These are phyloP conservation scores for Cryphonectria nitschkei DNA, from an alignment of 2,329 filamentous ascomycete genomes.

Conservation along the genomic window DNA sequence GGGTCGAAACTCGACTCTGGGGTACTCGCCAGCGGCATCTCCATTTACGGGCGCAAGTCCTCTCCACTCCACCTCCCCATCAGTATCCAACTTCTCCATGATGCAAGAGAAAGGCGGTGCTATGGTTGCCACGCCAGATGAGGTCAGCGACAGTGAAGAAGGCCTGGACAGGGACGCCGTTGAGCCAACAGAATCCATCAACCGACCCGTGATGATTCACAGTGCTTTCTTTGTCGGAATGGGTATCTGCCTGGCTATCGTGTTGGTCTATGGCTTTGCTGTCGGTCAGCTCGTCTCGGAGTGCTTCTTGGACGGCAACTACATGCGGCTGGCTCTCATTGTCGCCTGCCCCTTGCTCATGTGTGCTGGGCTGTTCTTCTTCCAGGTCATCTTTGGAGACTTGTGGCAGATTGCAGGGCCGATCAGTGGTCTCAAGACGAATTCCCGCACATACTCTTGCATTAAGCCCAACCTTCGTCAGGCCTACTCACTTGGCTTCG, in stretches of 20 bases:
- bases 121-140: conserved; percentile 22
- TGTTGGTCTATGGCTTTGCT: conserved; percentile 44
- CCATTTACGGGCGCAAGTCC: conserved; percentile 28
- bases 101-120: conserved; percentile 30
- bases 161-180: conserved; percentile 34
- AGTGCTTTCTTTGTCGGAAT: conserved; percentile 45
- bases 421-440: conserved; percentile 46
- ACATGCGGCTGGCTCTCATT: conserved; percentile 43
- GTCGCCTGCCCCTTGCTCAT: conserved; percentile 43
- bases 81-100: conserved; percentile 28
- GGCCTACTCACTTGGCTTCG: conserved; percentile 39
- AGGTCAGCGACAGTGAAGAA: conserved; percentile 32
- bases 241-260: conserved; percentile 42
- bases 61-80: conserved; percentile 29
- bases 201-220: conserved; percentile 43
- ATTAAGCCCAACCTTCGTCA: conserved; percentile 39
- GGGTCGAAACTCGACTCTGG: conserved; percentile 28
- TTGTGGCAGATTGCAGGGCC: conserved; percentile 54
- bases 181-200: conserved; percentile 44
- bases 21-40: conserved; percentile 16
- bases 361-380: conserved; percentile 47
- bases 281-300: conserved; percentile 43
- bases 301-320: conserved; percentile 44
- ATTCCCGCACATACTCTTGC: conserved; percentile 49
- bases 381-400: conserved; percentile 45